phyloP scores from a whole-genome alignment of 176 grass and related monocot genomes.

The Pharus latifolius region DNA sequence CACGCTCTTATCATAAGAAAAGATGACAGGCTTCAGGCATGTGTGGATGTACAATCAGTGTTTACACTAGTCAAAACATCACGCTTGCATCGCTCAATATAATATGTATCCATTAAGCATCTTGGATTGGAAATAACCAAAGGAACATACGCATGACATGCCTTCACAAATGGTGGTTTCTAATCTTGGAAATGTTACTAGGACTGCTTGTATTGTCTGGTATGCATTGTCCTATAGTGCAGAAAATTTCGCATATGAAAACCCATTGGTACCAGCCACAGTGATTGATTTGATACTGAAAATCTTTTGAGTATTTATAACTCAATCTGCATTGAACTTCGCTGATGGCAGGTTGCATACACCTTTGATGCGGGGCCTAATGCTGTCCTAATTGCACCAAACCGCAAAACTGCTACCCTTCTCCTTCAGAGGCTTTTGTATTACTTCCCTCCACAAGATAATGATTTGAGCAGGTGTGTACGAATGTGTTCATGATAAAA shows the following conservation, averaged over 20 bases:
- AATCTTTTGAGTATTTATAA: not conserved
- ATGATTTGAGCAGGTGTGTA: slow-evolving; percentile 52
- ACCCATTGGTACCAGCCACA: not conserved
- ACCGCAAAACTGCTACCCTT: slow-evolving; percentile 57
- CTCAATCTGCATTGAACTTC: not conserved
- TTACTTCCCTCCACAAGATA: slow-evolving; percentile 66
- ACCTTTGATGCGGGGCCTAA: slow-evolving; percentile 97
- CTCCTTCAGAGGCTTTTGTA: slow-evolving; percentile 71
- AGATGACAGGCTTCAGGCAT: too few species aligned
- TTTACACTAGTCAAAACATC: not conserved
- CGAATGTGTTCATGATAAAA: not conserved
- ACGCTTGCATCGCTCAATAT: not conserved
- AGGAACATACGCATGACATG: not conserved
- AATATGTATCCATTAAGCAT: not conserved
- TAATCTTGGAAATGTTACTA: too few species aligned
- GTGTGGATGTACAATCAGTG: not conserved
- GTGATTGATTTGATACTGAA: not conserved
- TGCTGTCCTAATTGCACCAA: slow-evolving; percentile 64
- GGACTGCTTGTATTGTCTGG: not conserved
- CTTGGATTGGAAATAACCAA: not conserved
- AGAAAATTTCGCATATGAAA: not conserved
- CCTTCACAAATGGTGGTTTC: too few species aligned
- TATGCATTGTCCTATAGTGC: not conserved
- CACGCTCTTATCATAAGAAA: too few species aligned
- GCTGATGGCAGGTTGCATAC: slow-evolving; percentile 56